Evolutionary conservation across 1,139 yeast genomes (phyloP), one percentile per base, ranked within the genome.

Genomic region (Diutina sp.): DNA sequence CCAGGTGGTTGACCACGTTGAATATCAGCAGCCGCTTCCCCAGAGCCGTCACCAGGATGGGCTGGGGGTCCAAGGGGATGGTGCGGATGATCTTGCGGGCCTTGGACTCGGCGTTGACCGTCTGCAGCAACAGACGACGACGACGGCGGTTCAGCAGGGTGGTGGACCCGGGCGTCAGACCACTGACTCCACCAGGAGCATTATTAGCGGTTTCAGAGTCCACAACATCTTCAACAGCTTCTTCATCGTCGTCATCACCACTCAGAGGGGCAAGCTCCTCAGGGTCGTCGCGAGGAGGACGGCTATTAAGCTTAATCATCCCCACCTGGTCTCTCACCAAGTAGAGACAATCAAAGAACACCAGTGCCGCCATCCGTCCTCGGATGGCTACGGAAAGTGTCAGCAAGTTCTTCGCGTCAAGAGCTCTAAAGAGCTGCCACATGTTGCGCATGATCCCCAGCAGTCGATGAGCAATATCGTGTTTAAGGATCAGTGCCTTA

Each of bases 391-490:
- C 82, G 48, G 77, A 67, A 53, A 74, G 66, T 29, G 63, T 64
- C 32, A 72, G 68, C 59, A 65, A 56, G 51, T 72, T 69, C 64
- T 74, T 74, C 56, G 77, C 79, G 59, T 80, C 77, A 58, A 85
- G 69, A 1, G 81, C 74, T 57, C 83, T 80, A 68, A 87, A 87
- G 59, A 90, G 76, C 61, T 87, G 90, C 99, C 99, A 93, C 77
- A 90, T 85, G 64, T 90, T 90, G 63, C 88, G 82, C 93, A 93
- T 89, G 58, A 93, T 90, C 21, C 96, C 97, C 57, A 96, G 85
- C 0, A 96, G 88, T 61, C 98, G 79, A 68, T 87, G 89, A 1
- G 97, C 90, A 77, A 93, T 85, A 66, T 93, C 99, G 68, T 91
- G 95, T 64, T 89, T 89, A 63, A 90, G 74, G 51, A 91, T 86